Percentiles rank a stretch among this genome's conserved stretches.
Conservation (phyloP, 2,329 filamentous ascomycete species). For the Claviceps purpurea region DNA sequence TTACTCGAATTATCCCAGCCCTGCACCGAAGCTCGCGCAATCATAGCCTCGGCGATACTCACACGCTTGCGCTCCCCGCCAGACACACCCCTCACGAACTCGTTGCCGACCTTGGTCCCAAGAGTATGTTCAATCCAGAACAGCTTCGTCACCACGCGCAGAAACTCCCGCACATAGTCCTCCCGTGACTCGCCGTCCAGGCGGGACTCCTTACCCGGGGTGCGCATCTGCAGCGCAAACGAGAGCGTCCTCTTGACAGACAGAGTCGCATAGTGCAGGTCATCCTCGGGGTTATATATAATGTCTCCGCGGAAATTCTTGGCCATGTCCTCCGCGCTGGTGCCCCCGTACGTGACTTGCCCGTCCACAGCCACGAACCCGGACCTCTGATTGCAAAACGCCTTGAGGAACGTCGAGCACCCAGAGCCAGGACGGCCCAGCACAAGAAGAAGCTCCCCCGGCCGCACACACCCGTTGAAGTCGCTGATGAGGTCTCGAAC, state of each 20-base stretch:
- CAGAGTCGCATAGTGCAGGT: conserved; percentile 56
- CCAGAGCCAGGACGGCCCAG: conserved; percentile 54
- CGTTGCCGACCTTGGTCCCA: conserved; percentile 56
- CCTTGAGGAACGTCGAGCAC: conserved; percentile 59
- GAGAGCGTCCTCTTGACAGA: conserved; percentile 52
- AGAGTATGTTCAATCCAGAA: conserved; percentile 60
- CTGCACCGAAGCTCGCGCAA: conserved; percentile 46
- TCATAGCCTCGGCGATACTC: conserved; percentile 56
- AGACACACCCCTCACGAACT: conserved; percentile 48
- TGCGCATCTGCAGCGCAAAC: conserved; percentile 53
- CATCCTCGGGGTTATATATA: conserved; percentile 55
- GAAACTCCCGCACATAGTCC: conserved; percentile 38
- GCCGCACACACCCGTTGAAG: conserved; percentile 54
- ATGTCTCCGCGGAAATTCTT: conserved; percentile 46
- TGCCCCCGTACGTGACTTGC: conserved; percentile 48
- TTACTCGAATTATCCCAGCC: conserved; percentile 66
- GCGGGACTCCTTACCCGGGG: conserved; percentile 36
- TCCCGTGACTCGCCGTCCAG: conserved; percentile 45
- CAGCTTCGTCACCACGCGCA: conserved; percentile 51
- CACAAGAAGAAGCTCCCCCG: conserved; percentile 56
- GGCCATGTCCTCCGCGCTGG: conserved; percentile 29
- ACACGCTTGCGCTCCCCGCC: conserved; percentile 62
- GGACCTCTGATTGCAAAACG: conserved; percentile 55
- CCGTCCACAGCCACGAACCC: conserved; percentile 52
- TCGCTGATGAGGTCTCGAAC: conserved; percentile 51